Evolutionary conservation across 441 rosid species (phyloP), one percentile per base, ranked within the genome.

Genomic region (Brassica hybrid): DNA sequence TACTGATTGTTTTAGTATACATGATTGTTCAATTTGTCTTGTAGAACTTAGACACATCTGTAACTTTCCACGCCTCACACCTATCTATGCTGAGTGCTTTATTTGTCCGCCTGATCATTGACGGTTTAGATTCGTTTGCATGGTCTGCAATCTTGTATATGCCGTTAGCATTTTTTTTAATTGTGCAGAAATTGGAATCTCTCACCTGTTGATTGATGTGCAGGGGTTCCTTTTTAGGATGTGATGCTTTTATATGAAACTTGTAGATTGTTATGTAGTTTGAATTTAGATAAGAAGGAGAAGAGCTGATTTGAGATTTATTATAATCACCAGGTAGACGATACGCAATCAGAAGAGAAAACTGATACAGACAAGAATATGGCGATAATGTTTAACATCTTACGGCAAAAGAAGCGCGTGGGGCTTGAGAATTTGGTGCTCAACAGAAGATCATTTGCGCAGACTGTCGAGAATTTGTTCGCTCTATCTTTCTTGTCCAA

Each of bases 401-500:
- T 92, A 65, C 81, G 81, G 81, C 80, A 65, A 76, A 82, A 82
- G 73, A 88, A 81, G 75, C 71, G 69, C 25, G 91, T 77, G 17
- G 77, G 84, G 77, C 89, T 92, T 76, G 97, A 92, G 77, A 83
- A 65, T 78, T 73, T 92, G 84, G 80, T 91, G 36, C 69, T 91
- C 72, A 92, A 92, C 76, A 83, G 94, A 63, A 83, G 67, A 19
- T 92, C 91, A 50, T 91, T 90, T 84, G 89, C 96, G 4, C 94
- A 88, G 81, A 89, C 97, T 0, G 88, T 91, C 18, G 94, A 92
- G 82, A 92, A 91, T 76, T 76, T 92, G 66, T 92, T 94, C 77
- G 96, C 96, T 5, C 80, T 90, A 45, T 92, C 98, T 6, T 92
- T 92, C 85, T 81, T 94, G 56, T 87, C 87, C 50, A 94, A 89